These are phyloP conservation scores for Aspergillus sp. DNA, from an alignment of 2,329 filamentous ascomycete species.

Conservation along the genomic window DNA sequence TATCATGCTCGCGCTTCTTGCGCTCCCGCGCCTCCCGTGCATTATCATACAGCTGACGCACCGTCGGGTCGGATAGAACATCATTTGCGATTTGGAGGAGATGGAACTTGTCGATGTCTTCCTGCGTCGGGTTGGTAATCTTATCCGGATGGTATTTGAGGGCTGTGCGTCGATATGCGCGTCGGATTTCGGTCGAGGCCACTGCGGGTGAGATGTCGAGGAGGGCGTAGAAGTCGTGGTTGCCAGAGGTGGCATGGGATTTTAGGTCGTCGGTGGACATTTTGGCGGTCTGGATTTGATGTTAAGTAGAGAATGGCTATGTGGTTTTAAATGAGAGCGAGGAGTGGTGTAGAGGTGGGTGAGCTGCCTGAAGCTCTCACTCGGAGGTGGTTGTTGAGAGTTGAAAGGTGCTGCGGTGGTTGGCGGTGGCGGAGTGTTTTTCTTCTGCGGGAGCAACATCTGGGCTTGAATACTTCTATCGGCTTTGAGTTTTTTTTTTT, in stretches of 20 bases:
- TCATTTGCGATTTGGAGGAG: slow-evolving; percentile 83
- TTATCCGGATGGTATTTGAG: slow-evolving; percentile 96
- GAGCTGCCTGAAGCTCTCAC: not conserved
- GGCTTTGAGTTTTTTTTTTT: not conserved
- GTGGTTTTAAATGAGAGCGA: not conserved
- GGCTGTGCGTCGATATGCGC: slow-evolving; percentile 80
- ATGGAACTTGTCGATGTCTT: slow-evolving; percentile 79
- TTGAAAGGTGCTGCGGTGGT: not conserved
- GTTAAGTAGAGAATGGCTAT: not conserved
- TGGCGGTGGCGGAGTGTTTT: not conserved
- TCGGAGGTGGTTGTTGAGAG: not conserved
- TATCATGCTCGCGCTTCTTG: slow-evolving; percentile 68
- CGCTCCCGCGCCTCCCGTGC: slow-evolving; percentile 69
- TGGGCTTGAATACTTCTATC: not conserved
- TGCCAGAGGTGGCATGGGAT: slow-evolving; percentile 60
- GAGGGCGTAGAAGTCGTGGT: slow-evolving; percentile 73
- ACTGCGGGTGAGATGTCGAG: slow-evolving; percentile 67
- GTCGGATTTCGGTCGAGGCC: slow-evolving; percentile 70
- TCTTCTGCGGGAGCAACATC: not conserved
- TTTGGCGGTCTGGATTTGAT: slow-evolving; percentile 2
- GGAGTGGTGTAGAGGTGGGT: not conserved
- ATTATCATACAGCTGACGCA: slow-evolving; percentile 76
- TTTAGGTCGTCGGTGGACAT: slow-evolving; percentile 47
- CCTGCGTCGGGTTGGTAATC: slow-evolving; percentile 64
- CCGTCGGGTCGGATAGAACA: slow-evolving; percentile 69